A percentile compares a stretch with the other conserved stretches of the same genome.
phyloP scores from a whole-genome alignment of 352 stramenopile species.

The Thraustotheca clavata region DNA sequence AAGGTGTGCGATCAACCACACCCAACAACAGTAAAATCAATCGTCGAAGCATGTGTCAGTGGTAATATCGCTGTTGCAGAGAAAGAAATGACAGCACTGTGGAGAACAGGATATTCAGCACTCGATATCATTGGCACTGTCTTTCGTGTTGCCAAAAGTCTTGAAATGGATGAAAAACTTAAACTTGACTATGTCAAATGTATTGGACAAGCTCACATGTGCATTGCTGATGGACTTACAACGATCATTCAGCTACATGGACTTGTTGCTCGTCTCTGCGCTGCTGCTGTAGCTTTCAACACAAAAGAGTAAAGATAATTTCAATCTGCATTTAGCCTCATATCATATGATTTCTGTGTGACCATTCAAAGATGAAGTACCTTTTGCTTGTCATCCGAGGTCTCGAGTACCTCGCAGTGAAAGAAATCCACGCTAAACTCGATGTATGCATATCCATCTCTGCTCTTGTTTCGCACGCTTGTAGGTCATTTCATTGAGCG shows the following conservation, averaged over 20 bases:
- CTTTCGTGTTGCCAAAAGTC: slow-evolving; percentile 93
- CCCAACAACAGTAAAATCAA: slow-evolving; percentile 70
- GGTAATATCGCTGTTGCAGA: slow-evolving; percentile 83
- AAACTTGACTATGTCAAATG: slow-evolving; percentile 90
- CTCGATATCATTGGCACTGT: slow-evolving; percentile 97
- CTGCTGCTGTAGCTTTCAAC: slow-evolving; percentile 25
- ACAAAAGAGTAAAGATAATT: not conserved
- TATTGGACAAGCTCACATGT: slow-evolving; percentile 89
- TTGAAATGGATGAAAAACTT: slow-evolving; percentile 74
- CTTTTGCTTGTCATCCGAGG: slow-evolving; percentile 69
- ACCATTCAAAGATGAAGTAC: slow-evolving; percentile 45
- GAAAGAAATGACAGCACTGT: slow-evolving; percentile 57
- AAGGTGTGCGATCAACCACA: slow-evolving; percentile 96
- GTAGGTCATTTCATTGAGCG: slow-evolving; percentile 48
- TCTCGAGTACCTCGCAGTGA: slow-evolving; percentile 53
- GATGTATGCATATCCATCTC: slow-evolving; percentile 26
- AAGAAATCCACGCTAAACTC: slow-evolving; percentile 62
- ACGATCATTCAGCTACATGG: slow-evolving; percentile 93
- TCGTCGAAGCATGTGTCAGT: slow-evolving; percentile 54
- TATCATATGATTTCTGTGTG: too few species aligned
- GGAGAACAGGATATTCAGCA: slow-evolving; percentile 89
- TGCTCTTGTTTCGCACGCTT: not conserved
- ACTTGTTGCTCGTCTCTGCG: slow-evolving; percentile 74
- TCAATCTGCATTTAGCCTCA: not conserved
- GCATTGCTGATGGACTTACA: slow-evolving; percentile 89